Evolutionary conservation across 2,329 filamentous ascomycete genomes (phyloP), one percentile per base, ranked within the genome.

Genomic region (Fusarium avenaceum): DNA sequence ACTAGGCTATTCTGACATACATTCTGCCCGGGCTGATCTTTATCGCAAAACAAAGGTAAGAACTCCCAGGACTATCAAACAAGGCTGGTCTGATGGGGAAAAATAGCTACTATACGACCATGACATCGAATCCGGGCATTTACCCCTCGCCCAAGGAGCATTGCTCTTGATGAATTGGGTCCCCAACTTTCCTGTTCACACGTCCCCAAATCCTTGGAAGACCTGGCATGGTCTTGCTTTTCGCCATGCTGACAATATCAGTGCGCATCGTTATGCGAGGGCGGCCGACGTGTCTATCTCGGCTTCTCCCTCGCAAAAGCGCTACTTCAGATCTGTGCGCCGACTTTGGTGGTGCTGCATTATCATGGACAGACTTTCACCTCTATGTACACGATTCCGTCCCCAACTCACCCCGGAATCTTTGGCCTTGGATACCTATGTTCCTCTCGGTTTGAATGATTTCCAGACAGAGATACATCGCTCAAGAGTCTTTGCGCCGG

Each of bases 321-420:
- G 7, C 15, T 39, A 50, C 33, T 50, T 20, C 6, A 56, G 17
- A 24, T 39, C 33, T 17, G n/a, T 56, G 10, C 44, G 45, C 15
- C 46, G 52, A 1, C 44, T 56, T 19, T 56, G 52, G 33, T 50
- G 52, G 35, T 50, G 52, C 13, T 56, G 45, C 2, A 56, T 56
- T 26, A 56, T 56, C 10, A 40, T 39, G 9, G 45, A 56, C 20
- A 56, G 35, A 6, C 7, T 56, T 4, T 56, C 45, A 11, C 47
- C 52, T 20, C 45, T 56, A 1, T 50, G 45, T 14, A 50, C 47
- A 28, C 24, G 45, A 2, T 56, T 56, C 2, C 35, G 17, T 6
- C 35, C 35, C 11, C 45, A 56, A 7, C 40, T 56, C 3, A 56
- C 45, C 2, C 26, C 33, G 6, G 45, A 50, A 0, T 32, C 20